Conservation (phyloP, 768 basidiomycete species). For the Rhizopogon rudus region DNA sequence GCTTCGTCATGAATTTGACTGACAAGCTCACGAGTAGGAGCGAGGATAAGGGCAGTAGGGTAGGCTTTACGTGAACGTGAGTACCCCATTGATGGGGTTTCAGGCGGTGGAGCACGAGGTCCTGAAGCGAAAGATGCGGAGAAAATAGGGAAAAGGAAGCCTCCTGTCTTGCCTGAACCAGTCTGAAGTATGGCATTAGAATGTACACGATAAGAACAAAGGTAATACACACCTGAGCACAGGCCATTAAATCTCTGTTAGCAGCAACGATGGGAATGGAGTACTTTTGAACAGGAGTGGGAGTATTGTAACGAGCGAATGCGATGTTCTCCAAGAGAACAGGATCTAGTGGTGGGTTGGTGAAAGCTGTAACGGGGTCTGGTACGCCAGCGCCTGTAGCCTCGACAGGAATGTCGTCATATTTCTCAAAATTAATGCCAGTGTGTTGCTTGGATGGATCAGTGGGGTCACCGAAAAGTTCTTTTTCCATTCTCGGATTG, state of each 20-base stretch:
- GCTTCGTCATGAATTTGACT: constrained; percentile 99
- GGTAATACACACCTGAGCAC: constrained; percentile 65
- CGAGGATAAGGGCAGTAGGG: constrained; percentile 95
- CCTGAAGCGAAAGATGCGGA: constrained; percentile 87
- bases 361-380: constrained; percentile 86
- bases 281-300: constrained; percentile 99
- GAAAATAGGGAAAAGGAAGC: constrained; percentile 98
- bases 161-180: constrained; percentile 98
- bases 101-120: constrained; percentile 65
- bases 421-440: constrained; percentile 99
- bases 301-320: constrained; percentile 88
- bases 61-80: constrained; percentile 82
- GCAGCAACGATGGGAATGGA: constrained; percentile 96
- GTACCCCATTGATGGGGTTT: constrained; percentile 43
- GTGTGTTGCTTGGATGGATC: constrained; percentile 90
- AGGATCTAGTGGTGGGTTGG: constrained; percentile 83
- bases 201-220: constrained; percentile 10
- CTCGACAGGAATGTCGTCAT: constrained; percentile 99
- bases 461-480: constrained; percentile 85
- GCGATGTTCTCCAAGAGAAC: constrained; percentile 94
- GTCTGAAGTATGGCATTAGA: constrained; percentile 52
- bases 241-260: constrained; percentile 90
- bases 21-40: constrained; percentile 97
- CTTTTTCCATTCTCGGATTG: constrained; percentile 90
- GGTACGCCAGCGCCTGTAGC: constrained; percentile 97